phyloP scores from a whole-genome alignment of 1,284 basidiomycete genomes.

The Puccinia sorghi region DNA sequence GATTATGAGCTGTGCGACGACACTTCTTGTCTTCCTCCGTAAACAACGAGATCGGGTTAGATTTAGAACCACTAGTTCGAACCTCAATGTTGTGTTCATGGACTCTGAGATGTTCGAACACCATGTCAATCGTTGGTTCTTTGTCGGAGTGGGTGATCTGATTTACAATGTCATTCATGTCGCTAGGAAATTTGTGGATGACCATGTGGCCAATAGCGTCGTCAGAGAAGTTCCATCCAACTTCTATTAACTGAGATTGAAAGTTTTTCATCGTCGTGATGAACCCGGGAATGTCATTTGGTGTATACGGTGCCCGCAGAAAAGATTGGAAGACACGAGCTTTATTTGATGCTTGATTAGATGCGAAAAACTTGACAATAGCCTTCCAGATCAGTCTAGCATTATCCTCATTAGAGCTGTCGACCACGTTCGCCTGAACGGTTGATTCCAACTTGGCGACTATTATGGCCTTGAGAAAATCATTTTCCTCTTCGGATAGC shows the following conservation, averaged over 20 bases:
- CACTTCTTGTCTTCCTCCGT: background rate
- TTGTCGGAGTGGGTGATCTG: conserved; percentile 1
- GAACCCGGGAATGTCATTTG: background rate
- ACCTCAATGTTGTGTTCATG: background rate
- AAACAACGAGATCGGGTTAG: background rate
- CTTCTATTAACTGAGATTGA: background rate
- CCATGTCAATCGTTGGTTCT: background rate
- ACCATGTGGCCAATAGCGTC: background rate
- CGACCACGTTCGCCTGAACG: background rate
- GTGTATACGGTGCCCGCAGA: background rate
- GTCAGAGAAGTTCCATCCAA: background rate
- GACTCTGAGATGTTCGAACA: background rate
- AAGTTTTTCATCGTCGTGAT: background rate
- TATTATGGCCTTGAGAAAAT: background rate
- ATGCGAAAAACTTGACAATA: background rate
- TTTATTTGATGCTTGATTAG: background rate
- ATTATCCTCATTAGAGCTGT: background rate
- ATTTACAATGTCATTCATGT: background rate
- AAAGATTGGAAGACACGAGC: background rate
- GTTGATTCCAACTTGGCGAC: background rate
- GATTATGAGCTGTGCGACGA: background rate
- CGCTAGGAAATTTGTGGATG: background rate
- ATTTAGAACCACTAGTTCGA: background rate
- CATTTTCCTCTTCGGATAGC: background rate
- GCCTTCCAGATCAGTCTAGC: conserved; percentile 1